A percentile compares a stretch with the other conserved stretches of the same genome.
Conservation (phyloP, 2,329 filamentous ascomycete genomes). For the Gnomoniopsis smithogilvyi region DNA sequence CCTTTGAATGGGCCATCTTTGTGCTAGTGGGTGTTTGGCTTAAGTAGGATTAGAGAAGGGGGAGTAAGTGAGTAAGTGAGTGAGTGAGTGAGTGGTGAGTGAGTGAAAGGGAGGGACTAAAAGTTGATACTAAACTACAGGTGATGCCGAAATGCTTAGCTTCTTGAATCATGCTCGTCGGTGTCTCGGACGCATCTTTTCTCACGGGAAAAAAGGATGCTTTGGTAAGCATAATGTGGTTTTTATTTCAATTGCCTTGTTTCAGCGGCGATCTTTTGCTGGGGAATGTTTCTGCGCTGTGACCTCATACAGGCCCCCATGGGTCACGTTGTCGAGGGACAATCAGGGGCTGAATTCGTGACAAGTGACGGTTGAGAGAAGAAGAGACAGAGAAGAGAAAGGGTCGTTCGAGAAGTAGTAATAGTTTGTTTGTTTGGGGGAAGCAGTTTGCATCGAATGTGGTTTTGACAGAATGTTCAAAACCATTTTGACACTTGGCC, state of each 20-base stretch:
- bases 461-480: background rate
- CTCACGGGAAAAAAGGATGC: background rate
- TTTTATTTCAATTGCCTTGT: background rate
- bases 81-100: no score
- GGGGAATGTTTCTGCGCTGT: background rate
- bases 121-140: no score
- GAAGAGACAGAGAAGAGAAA: background rate
- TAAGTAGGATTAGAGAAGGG: no score
- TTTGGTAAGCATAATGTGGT: background rate
- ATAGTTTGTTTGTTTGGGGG: no score
- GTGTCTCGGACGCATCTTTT: no score
- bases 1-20: no score
- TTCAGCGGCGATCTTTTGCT: background rate
- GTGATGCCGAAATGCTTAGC: no score
- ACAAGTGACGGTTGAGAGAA: background rate
- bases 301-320: constrained; percentile 5
- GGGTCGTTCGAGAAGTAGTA: background rate
- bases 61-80: no score
- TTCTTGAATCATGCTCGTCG: no score
- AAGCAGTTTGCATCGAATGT: no score
- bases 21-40: no score
- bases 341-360: background rate
- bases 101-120: no score
- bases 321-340: background rate
- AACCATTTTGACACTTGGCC: background rate